These are phyloP conservation scores for Mortierella sp. DNA, from an alignment of 371 early-diverging fungal species.

Conservation along the genomic window DNA sequence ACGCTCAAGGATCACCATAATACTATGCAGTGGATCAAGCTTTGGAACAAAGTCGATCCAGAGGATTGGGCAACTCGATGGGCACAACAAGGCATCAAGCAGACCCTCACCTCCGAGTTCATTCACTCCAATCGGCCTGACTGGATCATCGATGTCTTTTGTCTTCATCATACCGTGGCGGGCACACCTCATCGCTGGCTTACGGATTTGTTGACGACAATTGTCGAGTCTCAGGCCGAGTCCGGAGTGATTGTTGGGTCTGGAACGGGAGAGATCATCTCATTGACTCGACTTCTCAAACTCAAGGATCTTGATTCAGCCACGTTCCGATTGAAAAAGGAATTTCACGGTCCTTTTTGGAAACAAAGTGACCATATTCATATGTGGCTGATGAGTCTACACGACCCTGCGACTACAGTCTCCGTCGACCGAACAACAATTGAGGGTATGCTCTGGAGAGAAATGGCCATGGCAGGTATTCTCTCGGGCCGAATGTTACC, in stretches of 20 bases:
- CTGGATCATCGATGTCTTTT: constrained; percentile 29
- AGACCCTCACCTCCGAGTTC: constrained; percentile 9
- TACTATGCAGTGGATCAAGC: constrained; percentile 34
- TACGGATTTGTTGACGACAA: constrained; percentile 17
- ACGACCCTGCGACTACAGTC: not conserved
- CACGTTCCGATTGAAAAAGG: constrained; percentile 13
- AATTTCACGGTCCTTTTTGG: constrained; percentile 14
- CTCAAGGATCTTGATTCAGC: constrained; percentile 10
- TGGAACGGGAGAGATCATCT: not conserved
- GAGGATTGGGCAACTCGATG: constrained; percentile 34
- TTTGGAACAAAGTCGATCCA: constrained; percentile 35
- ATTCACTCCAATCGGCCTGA: constrained; percentile 18
- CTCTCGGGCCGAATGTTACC: constrained; percentile 13
- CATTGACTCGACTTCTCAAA: not conserved
- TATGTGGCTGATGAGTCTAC: constrained; percentile 22
- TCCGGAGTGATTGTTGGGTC: not conserved
- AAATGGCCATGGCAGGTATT: constrained; percentile 41
- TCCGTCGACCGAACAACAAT: not conserved
- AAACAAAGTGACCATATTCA: constrained; percentile 15
- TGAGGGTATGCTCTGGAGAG: constrained; percentile 35
- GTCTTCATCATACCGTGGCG: constrained; percentile 9
- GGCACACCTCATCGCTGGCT: constrained; percentile 21
- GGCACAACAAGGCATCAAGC: constrained; percentile 24
- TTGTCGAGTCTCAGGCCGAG: not conserved
- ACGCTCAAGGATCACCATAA: constrained; percentile 5